phyloP scores from a whole-genome alignment of 352 stramenopile species.

The Globisporangium acanthophoron region DNA sequence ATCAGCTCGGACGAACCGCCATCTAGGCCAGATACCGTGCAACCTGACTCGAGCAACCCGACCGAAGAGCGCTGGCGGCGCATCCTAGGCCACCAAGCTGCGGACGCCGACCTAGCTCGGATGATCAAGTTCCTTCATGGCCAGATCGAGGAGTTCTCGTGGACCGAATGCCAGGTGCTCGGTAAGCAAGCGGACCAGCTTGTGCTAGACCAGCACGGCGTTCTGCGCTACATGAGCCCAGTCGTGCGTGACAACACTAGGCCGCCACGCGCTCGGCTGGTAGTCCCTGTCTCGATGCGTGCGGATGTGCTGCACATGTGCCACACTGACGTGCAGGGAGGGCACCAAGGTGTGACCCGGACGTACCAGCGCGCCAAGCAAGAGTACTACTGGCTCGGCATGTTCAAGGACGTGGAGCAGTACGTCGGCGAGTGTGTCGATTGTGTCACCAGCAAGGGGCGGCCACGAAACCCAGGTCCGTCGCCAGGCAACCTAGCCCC shows the following conservation, averaged over 20 bases:
- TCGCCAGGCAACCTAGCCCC: slow-evolving; percentile 1
- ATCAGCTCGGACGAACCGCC: no score
- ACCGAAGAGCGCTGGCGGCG: not conserved
- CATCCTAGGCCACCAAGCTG: not conserved
- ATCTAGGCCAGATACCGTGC: not conserved
- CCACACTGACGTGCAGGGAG: not conserved
- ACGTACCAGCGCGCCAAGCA: not conserved
- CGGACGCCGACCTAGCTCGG: not conserved
- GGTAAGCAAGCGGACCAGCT: not conserved
- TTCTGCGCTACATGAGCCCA: not conserved
- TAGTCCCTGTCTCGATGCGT: not conserved
- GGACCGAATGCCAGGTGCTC: not conserved
- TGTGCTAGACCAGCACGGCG: not conserved
- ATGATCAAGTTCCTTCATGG: not conserved
- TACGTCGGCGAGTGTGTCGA: not conserved
- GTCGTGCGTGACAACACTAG: not conserved
- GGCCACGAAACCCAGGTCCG: not conserved
- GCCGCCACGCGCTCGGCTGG: not conserved
- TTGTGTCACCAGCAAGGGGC: slow-evolving; percentile 2
- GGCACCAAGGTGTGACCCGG: not conserved
- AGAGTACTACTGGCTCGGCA: not conserved
- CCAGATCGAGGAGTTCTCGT: not conserved
- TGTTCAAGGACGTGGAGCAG: not conserved
- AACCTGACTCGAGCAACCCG: not conserved
- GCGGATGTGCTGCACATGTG: not conserved